Conservation (phyloP, 192 early-diverging fungal species). For the Linnemannia elongata region DNA sequence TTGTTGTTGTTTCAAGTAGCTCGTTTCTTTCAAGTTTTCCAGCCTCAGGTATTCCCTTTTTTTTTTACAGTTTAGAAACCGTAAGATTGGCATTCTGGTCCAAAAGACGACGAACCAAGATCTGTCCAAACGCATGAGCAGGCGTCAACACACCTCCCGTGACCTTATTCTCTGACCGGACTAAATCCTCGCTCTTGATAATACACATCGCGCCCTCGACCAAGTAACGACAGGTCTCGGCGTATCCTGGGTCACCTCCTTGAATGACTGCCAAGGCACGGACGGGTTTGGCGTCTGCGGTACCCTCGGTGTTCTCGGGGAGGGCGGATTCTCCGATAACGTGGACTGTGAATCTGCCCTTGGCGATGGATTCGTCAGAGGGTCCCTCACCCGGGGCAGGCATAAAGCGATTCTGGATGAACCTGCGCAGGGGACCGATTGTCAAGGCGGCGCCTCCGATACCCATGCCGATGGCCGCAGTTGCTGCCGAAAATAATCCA, state of each 20-base stretch:
- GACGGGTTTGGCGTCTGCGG: background rate
- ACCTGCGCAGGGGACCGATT: constrained; percentile 51
- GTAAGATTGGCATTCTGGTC: constrained; percentile 64
- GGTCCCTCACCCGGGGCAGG: constrained; percentile 82
- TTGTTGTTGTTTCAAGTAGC: too few relatives aligned
- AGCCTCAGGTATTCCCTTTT: background rate
- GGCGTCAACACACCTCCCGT: constrained; percentile 86
- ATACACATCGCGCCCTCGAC: constrained; percentile 84
- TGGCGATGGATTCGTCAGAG: constrained; percentile 64
- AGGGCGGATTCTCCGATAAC: constrained; percentile 62
- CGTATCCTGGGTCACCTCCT: constrained; percentile 85
- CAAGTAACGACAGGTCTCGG: constrained; percentile 83
- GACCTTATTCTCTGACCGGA: constrained; percentile 59
- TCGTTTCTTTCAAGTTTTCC: too few relatives aligned
- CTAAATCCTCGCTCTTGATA: constrained; percentile 67
- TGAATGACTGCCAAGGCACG: constrained; percentile 26
- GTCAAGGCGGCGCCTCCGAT: constrained; percentile 39
- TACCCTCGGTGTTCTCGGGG: constrained; percentile 59
- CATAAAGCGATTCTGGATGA: constrained; percentile 55
- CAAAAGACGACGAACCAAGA: constrained; percentile 74
- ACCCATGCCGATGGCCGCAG: constrained; percentile 59
- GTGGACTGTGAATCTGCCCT: constrained; percentile 64
- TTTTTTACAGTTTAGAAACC: constrained; percentile 35
- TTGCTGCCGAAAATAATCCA: constrained; percentile 55
- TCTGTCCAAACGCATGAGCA: constrained; percentile 82